Conservation (phyloP, 768 basidiomycete species). For the Trametes coccinea region DNA sequence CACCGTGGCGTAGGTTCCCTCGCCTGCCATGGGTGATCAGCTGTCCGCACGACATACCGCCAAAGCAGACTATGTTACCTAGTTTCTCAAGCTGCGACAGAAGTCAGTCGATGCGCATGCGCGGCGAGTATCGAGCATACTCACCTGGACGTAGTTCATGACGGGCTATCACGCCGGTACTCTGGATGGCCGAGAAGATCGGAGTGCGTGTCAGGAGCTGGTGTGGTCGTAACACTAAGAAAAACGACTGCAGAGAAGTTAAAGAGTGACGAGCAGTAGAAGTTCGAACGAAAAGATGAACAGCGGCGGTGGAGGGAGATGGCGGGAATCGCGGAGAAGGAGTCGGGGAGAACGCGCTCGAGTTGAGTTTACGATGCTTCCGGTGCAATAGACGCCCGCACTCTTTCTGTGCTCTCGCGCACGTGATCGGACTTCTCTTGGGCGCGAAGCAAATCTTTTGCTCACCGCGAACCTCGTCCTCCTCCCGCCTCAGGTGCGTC, state of each 20-base stretch:
- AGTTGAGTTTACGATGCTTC: constrained; percentile 5
- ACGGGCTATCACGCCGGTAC: neutral
- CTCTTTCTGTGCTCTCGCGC: neutral
- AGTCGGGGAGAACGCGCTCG: constrained; percentile 1
- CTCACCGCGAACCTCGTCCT: constrained; percentile 12
- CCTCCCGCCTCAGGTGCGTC: constrained; percentile 9
- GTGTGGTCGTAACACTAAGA: neutral
- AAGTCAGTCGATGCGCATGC: neutral
- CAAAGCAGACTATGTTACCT: constrained; percentile 34
- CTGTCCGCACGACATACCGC: neutral
- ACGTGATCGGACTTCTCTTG: constrained; percentile 8
- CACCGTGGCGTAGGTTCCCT: constrained; percentile 96
- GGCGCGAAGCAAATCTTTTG: constrained; percentile 22
- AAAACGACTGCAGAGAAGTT: neutral
- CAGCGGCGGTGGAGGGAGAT: neutral
- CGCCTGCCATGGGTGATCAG: constrained; percentile 47
- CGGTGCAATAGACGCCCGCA: neutral
- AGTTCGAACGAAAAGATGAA: neutral
- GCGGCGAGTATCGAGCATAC: constrained; percentile 2
- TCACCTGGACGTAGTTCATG: constrained; percentile 64
- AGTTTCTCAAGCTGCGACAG: constrained; percentile 79
- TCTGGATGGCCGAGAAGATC: neutral
- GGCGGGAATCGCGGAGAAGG: neutral
- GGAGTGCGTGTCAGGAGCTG: neutral
- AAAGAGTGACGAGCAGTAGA: neutral